These are phyloP conservation scores for Plasmodium malariae DNA, from an alignment of 169 alveolate genomes.

Conservation along the genomic window DNA sequence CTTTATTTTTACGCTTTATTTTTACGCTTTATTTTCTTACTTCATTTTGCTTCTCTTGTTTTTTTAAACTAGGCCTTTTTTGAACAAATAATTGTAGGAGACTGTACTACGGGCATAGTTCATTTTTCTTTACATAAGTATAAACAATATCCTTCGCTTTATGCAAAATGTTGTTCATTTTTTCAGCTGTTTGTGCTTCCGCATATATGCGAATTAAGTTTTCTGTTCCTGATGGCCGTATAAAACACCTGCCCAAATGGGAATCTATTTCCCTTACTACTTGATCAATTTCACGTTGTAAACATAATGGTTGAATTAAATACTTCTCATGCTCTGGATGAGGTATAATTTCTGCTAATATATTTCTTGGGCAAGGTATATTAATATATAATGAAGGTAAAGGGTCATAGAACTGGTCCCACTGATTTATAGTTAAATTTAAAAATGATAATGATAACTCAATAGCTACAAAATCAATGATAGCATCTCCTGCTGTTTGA, in stretches of 20 bases:
- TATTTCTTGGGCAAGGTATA: constrained; percentile 39
- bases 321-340: constrained; percentile 79
- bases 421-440: constrained; percentile 63
- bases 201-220: constrained; percentile 80
- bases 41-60: background rate
- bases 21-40: too few species aligned
- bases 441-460: constrained; percentile 77
- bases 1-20: too few species aligned
- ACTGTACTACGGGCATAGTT: too few species aligned
- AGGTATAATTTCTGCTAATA: constrained; percentile 41
- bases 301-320: constrained; percentile 70
- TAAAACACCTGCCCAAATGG: constrained; percentile 78
- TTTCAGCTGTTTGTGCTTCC: constrained; percentile 86
- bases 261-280: constrained; percentile 27
- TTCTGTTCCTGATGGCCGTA: constrained; percentile 86
- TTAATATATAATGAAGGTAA: constrained; percentile 78
- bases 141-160: constrained; percentile 17
- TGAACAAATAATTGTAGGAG: background rate
- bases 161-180: constrained; percentile 78
- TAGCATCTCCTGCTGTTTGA: constrained; percentile 78
- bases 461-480: constrained; percentile 78
- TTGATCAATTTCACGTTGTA: constrained; percentile 68
- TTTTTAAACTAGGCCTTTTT: background rate
- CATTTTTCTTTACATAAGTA: constrained; percentile 10
- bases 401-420: constrained; percentile 75